Base-by-base conservation (phyloP, 805 yeast genomes). In the Candida sanyiensis region DNA sequence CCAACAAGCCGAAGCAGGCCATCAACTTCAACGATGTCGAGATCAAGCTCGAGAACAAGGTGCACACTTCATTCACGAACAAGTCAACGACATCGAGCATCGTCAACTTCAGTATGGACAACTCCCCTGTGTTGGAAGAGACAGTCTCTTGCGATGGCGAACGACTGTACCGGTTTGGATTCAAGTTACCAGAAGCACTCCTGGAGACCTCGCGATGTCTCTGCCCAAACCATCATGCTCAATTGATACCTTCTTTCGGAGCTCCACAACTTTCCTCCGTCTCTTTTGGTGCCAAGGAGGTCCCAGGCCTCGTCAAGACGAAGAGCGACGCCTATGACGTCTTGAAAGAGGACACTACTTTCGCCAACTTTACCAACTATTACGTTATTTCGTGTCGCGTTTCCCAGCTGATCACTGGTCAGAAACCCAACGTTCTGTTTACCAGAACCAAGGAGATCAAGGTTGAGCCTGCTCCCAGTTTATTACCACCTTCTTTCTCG, bases 11-110 rank as follows among this genome's bases (percentile, higher is more conserved):
- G 38, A 37, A 5, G 1, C 15, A n/a, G 3, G 51, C 43, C 35
- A 19, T 51, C 13, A 43, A 37, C 35, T 51, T 49, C 46, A 49
- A 49, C 26, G 48, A 44, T 25, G 29, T 51, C 13, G 48, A 48
- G 36, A 49, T 51, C 35, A 39, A 27, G 24, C 42, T 51, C 13
- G 39, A 47, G 29, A 48, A 44, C 35, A 38, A 37, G 19, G 37
- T 48, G 31, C 36, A 33, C 12, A 43, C 47, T 4, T 33, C 45
- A 1, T 20, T 24, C 19, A 17, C 17, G 7, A 21, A 18, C 13
- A 3, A 28, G 22, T 6, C 17, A 6, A 23, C 21, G 9, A 16
- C 40, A 4, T 15, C 16, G 7, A 42, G 38, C 23, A 26, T 39
- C 3, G 12, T 28, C 6, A 46, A 41, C 42, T 50, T 50, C 43